Conservation (phyloP, 1,284 basidiomycete genomes). For the Moesziomyces parantarcticus region DNA sequence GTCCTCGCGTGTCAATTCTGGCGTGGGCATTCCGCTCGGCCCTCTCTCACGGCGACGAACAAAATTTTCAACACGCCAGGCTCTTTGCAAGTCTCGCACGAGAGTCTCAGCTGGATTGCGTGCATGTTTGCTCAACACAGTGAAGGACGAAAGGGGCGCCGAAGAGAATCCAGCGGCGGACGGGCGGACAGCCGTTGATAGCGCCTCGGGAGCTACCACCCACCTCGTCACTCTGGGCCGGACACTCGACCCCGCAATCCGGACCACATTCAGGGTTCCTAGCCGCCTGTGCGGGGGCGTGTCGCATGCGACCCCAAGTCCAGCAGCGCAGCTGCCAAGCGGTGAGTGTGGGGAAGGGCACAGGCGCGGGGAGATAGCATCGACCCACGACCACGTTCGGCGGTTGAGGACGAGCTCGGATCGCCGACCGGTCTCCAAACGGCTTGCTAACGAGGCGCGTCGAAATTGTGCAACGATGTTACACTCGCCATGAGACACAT, state of each 20-base stretch:
- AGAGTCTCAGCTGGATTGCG: not conserved
- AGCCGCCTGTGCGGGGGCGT: not conserved
- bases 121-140: too few relatives aligned
- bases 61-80: not conserved
- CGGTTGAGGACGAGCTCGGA: not conserved
- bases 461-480: too few relatives aligned
- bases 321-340: not conserved
- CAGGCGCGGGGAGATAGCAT: not conserved
- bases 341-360: not conserved
- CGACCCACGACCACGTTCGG: conserved; percentile 5
- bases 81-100: conserved; percentile 5
- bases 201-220: not conserved
- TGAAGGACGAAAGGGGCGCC: too few relatives aligned
- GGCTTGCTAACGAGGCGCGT: not conserved
- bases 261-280: not conserved
- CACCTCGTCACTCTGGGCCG: not conserved
- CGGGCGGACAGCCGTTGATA: too few relatives aligned
- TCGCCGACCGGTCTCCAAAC: conserved; percentile 22
- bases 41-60: not conserved
- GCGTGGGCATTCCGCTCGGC: too few relatives aligned
- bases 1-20: too few relatives aligned
- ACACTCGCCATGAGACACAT: too few relatives aligned
- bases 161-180: not conserved
- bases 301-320: not conserved
- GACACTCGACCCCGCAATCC: not conserved